A percentile compares a stretch with the other conserved stretches of the same genome.
Evolutionary conservation across 345 rosid genomes (phyloP).

Genomic region (Citrus cavaleriei): DNA sequence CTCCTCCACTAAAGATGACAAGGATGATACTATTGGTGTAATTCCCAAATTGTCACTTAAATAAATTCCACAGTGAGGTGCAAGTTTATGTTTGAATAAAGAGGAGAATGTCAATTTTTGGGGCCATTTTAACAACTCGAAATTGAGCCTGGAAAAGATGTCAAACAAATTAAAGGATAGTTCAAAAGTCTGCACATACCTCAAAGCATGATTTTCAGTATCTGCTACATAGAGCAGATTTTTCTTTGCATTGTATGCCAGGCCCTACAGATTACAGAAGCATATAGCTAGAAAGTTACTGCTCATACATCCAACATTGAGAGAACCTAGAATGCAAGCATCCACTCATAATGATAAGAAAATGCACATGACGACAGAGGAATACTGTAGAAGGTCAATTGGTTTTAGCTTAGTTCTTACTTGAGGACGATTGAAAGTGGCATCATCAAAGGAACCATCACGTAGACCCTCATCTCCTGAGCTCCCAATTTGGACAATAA

Average conservation of each 20-base stretch:
- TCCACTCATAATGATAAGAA: background rate
- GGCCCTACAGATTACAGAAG: conserved; percentile 69
- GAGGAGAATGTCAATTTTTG: background rate
- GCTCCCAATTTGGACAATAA: conserved; percentile 80
- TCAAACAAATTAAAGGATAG: background rate
- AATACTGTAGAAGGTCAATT: background rate
- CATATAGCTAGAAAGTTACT: conserved; percentile 12
- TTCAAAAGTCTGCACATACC: conserved; percentile 37
- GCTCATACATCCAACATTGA: conserved; percentile 1
- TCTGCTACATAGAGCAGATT: conserved; percentile 89
- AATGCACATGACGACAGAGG: background rate
- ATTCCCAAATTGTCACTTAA: background rate
- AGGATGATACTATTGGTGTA: background rate
- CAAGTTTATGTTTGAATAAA: background rate
- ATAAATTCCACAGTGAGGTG: background rate
- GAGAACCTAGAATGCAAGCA: background rate
- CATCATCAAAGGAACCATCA: conserved; percentile 87
- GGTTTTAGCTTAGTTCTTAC: conserved; percentile 31
- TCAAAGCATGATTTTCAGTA: conserved; percentile 94
- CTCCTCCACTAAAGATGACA: background rate
- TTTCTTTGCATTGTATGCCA: conserved; percentile 85
- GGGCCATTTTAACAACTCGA: background rate
- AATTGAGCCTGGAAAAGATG: background rate
- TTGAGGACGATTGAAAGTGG: conserved; percentile 83
- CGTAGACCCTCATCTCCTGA: conserved; percentile 74